phyloP scores from a whole-genome alignment of 1,284 basidiomycete species.

The Amylostereum areolatum region DNA sequence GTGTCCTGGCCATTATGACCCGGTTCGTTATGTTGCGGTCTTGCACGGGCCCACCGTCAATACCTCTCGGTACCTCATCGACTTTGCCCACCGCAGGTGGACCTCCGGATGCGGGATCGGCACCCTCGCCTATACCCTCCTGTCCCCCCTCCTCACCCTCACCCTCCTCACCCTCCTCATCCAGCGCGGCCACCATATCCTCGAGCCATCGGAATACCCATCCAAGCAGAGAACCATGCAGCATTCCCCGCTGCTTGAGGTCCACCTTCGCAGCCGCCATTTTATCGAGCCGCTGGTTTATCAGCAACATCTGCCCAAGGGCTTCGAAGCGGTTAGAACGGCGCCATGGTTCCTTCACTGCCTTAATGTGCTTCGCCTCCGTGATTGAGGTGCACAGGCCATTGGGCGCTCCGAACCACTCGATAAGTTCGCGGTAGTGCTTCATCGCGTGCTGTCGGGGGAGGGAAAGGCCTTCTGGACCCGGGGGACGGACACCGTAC shows the following conservation, averaged over 20 bases:
- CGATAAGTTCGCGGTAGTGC: slow-evolving; percentile 12
- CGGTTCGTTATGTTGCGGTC: no score
- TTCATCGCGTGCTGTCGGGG: slow-evolving; percentile 16
- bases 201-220: no score
- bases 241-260: neutral
- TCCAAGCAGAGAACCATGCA: no score
- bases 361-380: slow-evolving; percentile 19
- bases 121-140: no score
- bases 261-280: neutral
- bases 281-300: slow-evolving; percentile 13
- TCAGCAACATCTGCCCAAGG: slow-evolving; percentile 18
- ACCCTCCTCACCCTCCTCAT: no score
- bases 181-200: no score
- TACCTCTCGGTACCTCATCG: no score
- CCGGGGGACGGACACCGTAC: slow-evolving; percentile 6
- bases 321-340: slow-evolving; percentile 14
- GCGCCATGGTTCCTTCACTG: slow-evolving; percentile 20
- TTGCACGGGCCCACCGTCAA: no score
- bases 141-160: no score
- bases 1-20: no score
- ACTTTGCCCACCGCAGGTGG: no score
- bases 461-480: slow-evolving; percentile 9
- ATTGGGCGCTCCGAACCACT: slow-evolving; percentile 15
- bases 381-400: slow-evolving; percentile 20
- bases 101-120: no score